phyloP scores from a whole-genome alignment of 139 green algal species.

The Bryopsis sp. region DNA sequence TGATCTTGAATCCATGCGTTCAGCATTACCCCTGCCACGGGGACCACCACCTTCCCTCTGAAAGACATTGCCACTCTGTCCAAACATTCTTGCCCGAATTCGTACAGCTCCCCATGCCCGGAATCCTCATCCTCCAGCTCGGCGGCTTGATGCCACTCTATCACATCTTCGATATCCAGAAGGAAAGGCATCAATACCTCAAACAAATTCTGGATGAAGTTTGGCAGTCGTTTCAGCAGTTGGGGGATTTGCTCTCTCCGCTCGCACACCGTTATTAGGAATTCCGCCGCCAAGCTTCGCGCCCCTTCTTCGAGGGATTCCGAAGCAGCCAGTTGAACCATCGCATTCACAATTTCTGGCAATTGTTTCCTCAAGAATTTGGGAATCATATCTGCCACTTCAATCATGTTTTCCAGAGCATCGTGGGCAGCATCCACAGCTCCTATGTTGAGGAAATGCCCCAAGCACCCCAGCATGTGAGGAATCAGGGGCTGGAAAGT shows the following conservation, averaged over 20 bases:
- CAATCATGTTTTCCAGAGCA: slow-evolving; percentile 89
- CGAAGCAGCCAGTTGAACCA: slow-evolving; percentile 60
- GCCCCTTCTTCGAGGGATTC: slow-evolving; percentile 43
- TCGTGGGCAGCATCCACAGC: slow-evolving; percentile 63
- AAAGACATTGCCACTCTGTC: slow-evolving; percentile 86
- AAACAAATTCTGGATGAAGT: slow-evolving; percentile 76
- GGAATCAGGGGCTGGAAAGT: slow-evolving; percentile 54
- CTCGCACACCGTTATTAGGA: slow-evolving; percentile 92
- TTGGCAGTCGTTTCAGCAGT: slow-evolving; percentile 91
- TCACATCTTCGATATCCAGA: slow-evolving; percentile 85
- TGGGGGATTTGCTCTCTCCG: slow-evolving; percentile 80
- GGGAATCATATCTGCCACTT: slow-evolving; percentile 79
- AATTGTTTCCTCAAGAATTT: slow-evolving; percentile 85
- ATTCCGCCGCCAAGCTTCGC: slow-evolving; percentile 78
- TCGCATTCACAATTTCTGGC: slow-evolving; percentile 63
- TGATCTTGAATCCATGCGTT: slow-evolving; percentile 55
- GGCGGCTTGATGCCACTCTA: slow-evolving; percentile 56
- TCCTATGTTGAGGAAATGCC: slow-evolving; percentile 18
- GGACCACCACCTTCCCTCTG: slow-evolving; percentile 81
- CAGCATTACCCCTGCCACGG: slow-evolving; percentile 63
- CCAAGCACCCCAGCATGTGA: slow-evolving; percentile 57
- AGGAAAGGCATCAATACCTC: slow-evolving; percentile 78
- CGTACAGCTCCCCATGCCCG: slow-evolving; percentile 58
- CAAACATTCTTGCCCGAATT: slow-evolving; percentile 74
- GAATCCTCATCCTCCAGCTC: slow-evolving; percentile 48